A percentile compares a stretch with the other conserved stretches of the same genome.
These are phyloP conservation scores for Pyrus hybrid DNA, from an alignment of 331 rosid species.

Conservation along the genomic window DNA sequence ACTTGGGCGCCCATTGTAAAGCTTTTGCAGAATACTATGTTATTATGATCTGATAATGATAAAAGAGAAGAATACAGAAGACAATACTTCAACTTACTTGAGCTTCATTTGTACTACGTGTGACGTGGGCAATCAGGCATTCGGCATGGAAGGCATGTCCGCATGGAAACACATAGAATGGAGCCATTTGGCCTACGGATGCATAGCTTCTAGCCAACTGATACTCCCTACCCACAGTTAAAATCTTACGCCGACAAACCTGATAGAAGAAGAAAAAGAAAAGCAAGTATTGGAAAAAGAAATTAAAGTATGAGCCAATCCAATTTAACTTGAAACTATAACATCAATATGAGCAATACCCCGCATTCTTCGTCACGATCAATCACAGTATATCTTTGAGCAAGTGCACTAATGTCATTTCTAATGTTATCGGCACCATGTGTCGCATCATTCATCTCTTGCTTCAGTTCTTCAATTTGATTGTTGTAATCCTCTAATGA, in stretches of 20 bases:
- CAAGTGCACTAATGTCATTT: conserved; percentile 94
- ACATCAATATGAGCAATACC: conserved; percentile 50
- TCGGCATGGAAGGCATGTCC: conserved; percentile 91
- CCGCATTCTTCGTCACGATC: conserved; percentile 96
- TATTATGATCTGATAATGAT: not conserved
- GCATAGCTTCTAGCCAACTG: conserved; percentile 61
- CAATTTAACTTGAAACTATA: not conserved
- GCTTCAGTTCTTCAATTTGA: conserved; percentile 88
- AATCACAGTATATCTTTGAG: conserved; percentile 94
- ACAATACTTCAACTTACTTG: conserved; percentile 47
- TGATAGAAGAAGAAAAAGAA: conserved; percentile 14
- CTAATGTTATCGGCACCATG: conserved; percentile 96
- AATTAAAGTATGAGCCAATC: not conserved
- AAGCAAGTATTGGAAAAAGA: not conserved
- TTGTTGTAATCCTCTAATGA: conserved; percentile 97
- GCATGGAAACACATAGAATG: conserved; percentile 93
- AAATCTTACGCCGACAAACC: conserved; percentile 80
- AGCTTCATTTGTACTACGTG: conserved; percentile 68
- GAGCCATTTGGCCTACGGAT: conserved; percentile 85
- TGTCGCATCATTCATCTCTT: conserved; percentile 99
- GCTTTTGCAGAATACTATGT: not conserved
- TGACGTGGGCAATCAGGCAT: conserved; percentile 88
- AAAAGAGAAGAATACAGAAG: not conserved
- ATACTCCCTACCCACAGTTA: conserved; percentile 65
- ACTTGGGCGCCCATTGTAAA: not conserved